Evolutionary conservation across 2,329 filamentous ascomycete genomes (phyloP).

Genomic region (Zasmidium citrigriseum): DNA sequence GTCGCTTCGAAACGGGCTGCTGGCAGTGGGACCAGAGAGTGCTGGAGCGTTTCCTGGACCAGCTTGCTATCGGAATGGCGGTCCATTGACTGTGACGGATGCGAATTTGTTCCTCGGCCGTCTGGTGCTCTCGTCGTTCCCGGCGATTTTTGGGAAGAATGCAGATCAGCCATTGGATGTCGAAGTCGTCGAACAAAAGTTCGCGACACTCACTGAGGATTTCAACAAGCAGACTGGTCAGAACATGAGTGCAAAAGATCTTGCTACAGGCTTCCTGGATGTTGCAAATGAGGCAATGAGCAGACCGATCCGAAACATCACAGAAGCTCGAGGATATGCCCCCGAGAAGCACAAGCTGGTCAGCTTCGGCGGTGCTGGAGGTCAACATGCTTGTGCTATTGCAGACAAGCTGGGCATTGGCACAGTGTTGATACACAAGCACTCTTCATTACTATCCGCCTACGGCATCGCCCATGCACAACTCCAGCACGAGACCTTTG

Average conservation of each 20-base stretch:
- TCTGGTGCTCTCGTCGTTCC: constrained; percentile 34
- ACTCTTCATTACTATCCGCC: constrained; percentile 75
- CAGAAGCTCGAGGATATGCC: constrained; percentile 85
- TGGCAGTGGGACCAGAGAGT: constrained; percentile 23
- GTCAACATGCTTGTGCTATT: constrained; percentile 83
- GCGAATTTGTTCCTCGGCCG: constrained; percentile 38
- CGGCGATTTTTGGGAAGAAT: constrained; percentile 36
- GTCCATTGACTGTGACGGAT: constrained; percentile 38
- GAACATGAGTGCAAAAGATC: constrained; percentile 68
- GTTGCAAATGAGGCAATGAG: constrained; percentile 88
- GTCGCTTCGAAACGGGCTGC: constrained; percentile 23
- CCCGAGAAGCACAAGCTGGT: constrained; percentile 81
- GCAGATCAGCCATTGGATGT: constrained; percentile 31
- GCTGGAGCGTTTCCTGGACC: constrained; percentile 35
- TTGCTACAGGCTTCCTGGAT: constrained; percentile 80
- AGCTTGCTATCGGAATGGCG: constrained; percentile 38
- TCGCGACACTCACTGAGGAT: constrained; percentile 16
- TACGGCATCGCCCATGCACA: constrained; percentile 56
- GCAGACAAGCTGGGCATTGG: constrained; percentile 76
- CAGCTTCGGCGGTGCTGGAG: constrained; percentile 85
- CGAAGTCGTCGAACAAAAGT: constrained; percentile 18
- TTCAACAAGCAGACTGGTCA: constrained; percentile 38
- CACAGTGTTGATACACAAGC: constrained; percentile 78
- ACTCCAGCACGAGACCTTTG: constrained; percentile 80
- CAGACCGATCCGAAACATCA: constrained; percentile 80